Evolutionary conservation across 2,329 filamentous ascomycete species (phyloP).

Genomic region (Truncatella angustata): DNA sequence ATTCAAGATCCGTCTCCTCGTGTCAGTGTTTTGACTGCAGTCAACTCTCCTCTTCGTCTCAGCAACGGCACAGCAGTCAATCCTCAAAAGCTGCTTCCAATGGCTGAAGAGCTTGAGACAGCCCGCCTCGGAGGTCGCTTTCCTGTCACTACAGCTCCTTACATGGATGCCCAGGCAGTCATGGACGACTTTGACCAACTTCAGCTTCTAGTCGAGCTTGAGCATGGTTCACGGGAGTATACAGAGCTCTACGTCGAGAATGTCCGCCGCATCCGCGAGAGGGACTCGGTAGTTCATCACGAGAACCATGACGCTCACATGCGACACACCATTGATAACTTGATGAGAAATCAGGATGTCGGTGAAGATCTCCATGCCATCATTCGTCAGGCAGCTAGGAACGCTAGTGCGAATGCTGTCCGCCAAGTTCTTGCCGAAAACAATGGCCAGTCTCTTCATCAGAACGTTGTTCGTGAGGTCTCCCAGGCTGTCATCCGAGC

Average conservation of each 20-base stretch:
- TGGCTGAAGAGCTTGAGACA: slow-evolving; percentile 26
- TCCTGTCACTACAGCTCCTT: slow-evolving; percentile 27
- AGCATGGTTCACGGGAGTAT: slow-evolving; percentile 22
- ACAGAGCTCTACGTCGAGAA: slow-evolving; percentile 29
- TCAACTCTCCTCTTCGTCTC: neutral
- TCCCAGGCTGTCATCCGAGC: slow-evolving; percentile 24
- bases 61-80: neutral
- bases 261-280: slow-evolving; percentile 31
- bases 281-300: slow-evolving; percentile 28
- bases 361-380: slow-evolving; percentile 23
- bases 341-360: slow-evolving; percentile 23
- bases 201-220: slow-evolving; percentile 23
- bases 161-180: slow-evolving; percentile 22
- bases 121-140: slow-evolving; percentile 32
- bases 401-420: slow-evolving; percentile 15
- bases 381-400: slow-evolving; percentile 24
- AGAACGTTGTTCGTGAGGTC: slow-evolving; percentile 14
- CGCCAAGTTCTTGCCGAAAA: slow-evolving; percentile 38
- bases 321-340: slow-evolving; percentile 18
- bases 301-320: slow-evolving; percentile 19
- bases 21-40: neutral
- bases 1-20: neutral
- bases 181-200: slow-evolving; percentile 32
- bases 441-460: slow-evolving; percentile 11
- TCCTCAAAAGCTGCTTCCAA: slow-evolving; percentile 13